Conservation (phyloP, 140 eudicot species). For the Oenanthe javanica region DNA sequence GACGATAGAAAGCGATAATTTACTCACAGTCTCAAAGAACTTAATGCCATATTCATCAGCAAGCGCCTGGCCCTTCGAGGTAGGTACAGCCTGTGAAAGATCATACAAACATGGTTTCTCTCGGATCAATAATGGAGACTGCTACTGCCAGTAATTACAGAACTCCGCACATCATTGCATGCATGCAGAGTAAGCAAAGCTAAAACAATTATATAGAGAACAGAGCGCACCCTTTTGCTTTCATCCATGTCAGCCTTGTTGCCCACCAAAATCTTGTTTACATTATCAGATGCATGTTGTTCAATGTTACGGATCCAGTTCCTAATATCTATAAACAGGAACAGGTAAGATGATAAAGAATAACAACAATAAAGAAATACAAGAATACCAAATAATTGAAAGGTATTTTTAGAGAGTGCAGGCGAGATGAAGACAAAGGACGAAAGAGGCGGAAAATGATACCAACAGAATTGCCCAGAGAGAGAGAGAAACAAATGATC, state of each 20-base stretch:
- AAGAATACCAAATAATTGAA: background rate
- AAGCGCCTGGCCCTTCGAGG: constrained; percentile 73
- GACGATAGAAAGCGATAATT: background rate
- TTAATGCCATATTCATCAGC: constrained; percentile 82
- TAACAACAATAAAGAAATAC: background rate
- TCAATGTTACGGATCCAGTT: constrained; percentile 81
- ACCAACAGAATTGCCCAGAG: background rate
- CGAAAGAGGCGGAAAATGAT: too few species aligned
- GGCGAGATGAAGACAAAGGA: background rate
- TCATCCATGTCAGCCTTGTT: constrained; percentile 89
- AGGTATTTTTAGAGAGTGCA: background rate
- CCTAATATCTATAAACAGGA: constrained; percentile 42
- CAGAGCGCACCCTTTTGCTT: constrained; percentile 60
- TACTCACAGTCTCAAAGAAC: constrained; percentile 68
- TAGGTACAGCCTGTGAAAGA: constrained; percentile 54
- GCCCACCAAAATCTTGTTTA: constrained; percentile 74
- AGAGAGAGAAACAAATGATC: background rate
- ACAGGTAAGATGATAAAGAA: background rate
- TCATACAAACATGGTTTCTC: background rate
- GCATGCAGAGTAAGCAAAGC: background rate
- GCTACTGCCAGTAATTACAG: constrained; percentile 2
- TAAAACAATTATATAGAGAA: background rate
- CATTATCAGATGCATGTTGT: constrained; percentile 79
- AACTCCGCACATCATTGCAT: background rate
- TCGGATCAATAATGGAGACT: constrained; percentile 6